Evolutionary conservation across 176 grass and related monocot species (phyloP).

Genomic region (Cenchrus fungigraminus): DNA sequence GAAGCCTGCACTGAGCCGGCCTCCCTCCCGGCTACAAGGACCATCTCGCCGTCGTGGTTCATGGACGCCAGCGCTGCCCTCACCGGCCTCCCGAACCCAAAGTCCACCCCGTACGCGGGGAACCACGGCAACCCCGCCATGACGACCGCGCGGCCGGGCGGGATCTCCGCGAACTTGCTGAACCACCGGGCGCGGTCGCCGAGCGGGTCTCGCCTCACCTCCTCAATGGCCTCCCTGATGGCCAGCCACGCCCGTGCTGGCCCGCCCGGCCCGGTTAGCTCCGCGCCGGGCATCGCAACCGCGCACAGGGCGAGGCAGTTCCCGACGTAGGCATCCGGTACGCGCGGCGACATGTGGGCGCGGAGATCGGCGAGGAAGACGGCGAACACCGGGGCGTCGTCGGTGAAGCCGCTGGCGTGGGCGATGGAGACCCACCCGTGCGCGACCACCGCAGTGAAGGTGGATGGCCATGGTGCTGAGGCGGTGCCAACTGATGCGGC

Average conservation of each 20-base stretch:
- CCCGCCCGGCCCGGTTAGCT: background rate
- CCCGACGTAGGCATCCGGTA: background rate
- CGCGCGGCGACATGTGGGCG: background rate
- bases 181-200: background rate
- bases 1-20: constrained; percentile 41
- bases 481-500: no score
- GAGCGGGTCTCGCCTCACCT: background rate
- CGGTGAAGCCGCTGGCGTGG: background rate
- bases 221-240: background rate
- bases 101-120: constrained; percentile 42
- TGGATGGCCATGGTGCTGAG: background rate
- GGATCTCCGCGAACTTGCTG: no score
- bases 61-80: constrained; percentile 46
- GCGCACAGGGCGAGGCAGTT: background rate
- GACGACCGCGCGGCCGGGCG: background rate
- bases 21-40: constrained; percentile 9
- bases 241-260: background rate
- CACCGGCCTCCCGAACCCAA: constrained; percentile 50
- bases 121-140: constrained; percentile 17
- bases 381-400: background rate
- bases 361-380: background rate
- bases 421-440: background rate
- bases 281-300: background rate
- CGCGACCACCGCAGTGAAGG: background rate
- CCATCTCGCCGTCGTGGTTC: constrained; percentile 33